Evolutionary conservation across 768 basidiomycete genomes (phyloP).

Genomic region (Tricholoma furcatifolium): DNA sequence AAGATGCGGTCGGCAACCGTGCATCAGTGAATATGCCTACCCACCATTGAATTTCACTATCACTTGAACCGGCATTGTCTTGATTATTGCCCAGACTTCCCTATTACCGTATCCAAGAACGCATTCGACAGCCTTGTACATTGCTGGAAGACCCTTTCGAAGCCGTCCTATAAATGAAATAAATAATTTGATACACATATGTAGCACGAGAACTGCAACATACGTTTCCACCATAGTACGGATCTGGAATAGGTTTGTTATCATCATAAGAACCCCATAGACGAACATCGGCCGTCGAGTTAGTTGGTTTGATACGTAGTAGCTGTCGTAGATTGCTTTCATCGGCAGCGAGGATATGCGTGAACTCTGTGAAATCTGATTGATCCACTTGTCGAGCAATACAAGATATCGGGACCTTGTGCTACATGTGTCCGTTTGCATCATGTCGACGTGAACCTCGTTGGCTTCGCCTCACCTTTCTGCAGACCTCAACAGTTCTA

Average conservation of each 20-base stretch:
- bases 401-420: constrained; percentile 69
- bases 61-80: not conserved
- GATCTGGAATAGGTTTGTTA: constrained; percentile 72
- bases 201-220: constrained; percentile 21
- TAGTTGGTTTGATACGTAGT: constrained; percentile 44
- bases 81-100: constrained; percentile 20
- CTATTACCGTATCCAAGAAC: constrained; percentile 67
- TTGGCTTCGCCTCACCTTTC: constrained; percentile 45
- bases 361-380: constrained; percentile 72
- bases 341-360: constrained; percentile 87
- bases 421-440: constrained; percentile 35
- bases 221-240: constrained; percentile 77
- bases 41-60: constrained; percentile 43
- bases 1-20: constrained; percentile 75
- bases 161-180: constrained; percentile 44
- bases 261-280: constrained; percentile 85
- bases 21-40: constrained; percentile 91
- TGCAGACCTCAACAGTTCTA: constrained; percentile 66
- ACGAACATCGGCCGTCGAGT: constrained; percentile 61
- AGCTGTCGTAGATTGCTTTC: constrained; percentile 69
- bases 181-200: not conserved
- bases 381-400: constrained; percentile 62
- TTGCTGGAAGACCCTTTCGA: constrained; percentile 77
- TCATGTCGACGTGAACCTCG: not conserved
- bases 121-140: constrained; percentile 74